phyloP scores from a whole-genome alignment of 352 stramenopile species.

The Elongisporangium anandrum region DNA sequence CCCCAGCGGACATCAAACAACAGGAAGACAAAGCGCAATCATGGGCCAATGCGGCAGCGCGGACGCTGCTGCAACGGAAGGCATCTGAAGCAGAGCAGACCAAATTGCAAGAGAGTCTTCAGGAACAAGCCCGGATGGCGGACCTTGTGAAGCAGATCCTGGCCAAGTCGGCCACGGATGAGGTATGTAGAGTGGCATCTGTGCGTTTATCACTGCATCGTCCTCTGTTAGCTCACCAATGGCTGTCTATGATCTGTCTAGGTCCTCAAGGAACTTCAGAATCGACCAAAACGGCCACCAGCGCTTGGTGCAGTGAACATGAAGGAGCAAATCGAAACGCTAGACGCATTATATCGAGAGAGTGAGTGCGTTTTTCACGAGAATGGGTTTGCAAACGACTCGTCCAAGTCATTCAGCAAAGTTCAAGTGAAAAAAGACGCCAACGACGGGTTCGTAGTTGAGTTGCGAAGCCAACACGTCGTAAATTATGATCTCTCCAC shows the following conservation, averaged over 20 bases:
- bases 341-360: neutral
- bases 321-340: neutral
- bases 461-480: neutral
- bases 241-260: neutral
- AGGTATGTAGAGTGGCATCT: neutral
- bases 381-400: neutral
- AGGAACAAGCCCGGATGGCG: neutral
- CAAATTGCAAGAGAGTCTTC: neutral
- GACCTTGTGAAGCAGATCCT: neutral
- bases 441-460: neutral
- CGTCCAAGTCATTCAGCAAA: neutral
- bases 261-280: neutral
- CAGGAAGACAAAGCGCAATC: neutral
- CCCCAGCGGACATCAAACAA: neutral
- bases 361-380: neutral
- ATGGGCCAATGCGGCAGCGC: neutral
- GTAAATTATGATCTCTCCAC: neutral
- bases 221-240: too few relatives aligned
- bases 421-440: neutral
- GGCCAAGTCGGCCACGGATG: neutral
- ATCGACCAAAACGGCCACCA: neutral
- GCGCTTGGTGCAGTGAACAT: neutral
- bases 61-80: neutral
- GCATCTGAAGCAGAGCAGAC: neutral
- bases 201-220: too few relatives aligned